Conservation (phyloP, 2,329 filamentous ascomycete species). For the Neopestalotiopsis sp. region DNA sequence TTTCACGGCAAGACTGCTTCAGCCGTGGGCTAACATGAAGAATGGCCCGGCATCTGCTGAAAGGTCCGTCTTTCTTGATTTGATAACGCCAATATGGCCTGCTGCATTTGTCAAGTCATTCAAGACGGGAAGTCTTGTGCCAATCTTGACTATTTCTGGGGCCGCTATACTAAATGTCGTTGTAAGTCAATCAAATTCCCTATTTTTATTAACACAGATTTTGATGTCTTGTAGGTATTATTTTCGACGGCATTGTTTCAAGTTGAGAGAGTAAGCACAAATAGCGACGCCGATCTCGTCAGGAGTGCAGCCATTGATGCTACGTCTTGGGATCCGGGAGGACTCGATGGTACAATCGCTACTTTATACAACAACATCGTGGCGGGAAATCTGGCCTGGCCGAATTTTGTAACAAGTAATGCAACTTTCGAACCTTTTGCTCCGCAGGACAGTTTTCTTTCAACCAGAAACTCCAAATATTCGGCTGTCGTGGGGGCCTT, state of each 20-base stretch:
- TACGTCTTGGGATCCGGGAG: conserved; percentile 8
- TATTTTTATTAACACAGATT: background rate
- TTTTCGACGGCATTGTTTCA: conserved; percentile 9
- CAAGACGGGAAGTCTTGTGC: background rate
- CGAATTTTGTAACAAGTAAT: background rate
- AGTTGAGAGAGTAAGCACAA: background rate
- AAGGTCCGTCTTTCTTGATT: conserved; percentile 11
- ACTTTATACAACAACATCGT: background rate
- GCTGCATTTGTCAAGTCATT: background rate
- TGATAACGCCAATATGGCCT: conserved; percentile 3
- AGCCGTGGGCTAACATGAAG: conserved; percentile 18
- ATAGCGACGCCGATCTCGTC: background rate
- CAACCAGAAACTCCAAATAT: background rate
- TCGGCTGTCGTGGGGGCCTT: background rate
- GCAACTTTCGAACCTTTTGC: background rate
- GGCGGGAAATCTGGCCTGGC: background rate
- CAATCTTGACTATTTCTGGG: background rate
- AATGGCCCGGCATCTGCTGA: conserved; percentile 8
- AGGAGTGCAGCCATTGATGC: conserved; percentile 4
- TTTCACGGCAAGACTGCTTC: conserved; percentile 14
- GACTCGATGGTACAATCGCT: background rate
- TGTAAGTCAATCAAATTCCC: background rate
- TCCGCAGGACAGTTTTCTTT: background rate
- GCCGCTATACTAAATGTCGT: conserved; percentile 4
- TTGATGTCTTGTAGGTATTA: background rate